phyloP scores from a whole-genome alignment of 164 flowering plant genomes.

The Saururus chinensis region DNA sequence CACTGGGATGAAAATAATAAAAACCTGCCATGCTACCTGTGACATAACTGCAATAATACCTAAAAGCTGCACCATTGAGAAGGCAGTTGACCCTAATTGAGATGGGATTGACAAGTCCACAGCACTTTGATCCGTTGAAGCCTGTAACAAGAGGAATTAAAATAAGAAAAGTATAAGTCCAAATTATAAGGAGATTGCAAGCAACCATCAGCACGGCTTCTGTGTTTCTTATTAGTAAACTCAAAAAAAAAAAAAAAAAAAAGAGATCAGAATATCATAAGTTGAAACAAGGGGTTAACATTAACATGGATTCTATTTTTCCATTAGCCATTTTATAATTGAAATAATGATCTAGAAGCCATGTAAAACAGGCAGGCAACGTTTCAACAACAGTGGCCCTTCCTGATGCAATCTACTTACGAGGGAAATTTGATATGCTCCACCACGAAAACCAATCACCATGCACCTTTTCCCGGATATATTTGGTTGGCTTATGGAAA shows the following conservation, averaged over 20 bases:
- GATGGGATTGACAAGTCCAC: constrained; percentile 48
- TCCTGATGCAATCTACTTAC: too few species aligned
- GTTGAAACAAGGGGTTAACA: too few species aligned
- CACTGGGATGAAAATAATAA: constrained; percentile 65
- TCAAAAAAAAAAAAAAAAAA: too few species aligned
- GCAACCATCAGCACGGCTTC: background rate
- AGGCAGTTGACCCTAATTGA: constrained; percentile 38
- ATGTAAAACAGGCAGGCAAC: too few species aligned
- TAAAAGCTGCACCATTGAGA: constrained; percentile 50
- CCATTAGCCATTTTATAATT: too few species aligned
- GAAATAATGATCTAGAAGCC: too few species aligned
- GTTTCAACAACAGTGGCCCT: too few species aligned
- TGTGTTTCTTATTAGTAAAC: too few species aligned
- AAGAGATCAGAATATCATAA: too few species aligned
- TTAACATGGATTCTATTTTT: too few species aligned
- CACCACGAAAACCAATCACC: too few species aligned
- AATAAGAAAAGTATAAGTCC: background rate
- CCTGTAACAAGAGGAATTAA: constrained; percentile 29
- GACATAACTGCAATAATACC: constrained; percentile 89
- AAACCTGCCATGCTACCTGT: constrained; percentile 87
- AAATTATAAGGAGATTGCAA: background rate
- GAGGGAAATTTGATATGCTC: too few species aligned
- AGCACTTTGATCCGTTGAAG: constrained; percentile 87
- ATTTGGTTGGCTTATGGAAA: background rate
- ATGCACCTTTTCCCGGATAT: background rate